Evolutionary conservation across 768 basidiomycete species (phyloP).

Genomic region (Erythrobasidium yunnanense): DNA sequence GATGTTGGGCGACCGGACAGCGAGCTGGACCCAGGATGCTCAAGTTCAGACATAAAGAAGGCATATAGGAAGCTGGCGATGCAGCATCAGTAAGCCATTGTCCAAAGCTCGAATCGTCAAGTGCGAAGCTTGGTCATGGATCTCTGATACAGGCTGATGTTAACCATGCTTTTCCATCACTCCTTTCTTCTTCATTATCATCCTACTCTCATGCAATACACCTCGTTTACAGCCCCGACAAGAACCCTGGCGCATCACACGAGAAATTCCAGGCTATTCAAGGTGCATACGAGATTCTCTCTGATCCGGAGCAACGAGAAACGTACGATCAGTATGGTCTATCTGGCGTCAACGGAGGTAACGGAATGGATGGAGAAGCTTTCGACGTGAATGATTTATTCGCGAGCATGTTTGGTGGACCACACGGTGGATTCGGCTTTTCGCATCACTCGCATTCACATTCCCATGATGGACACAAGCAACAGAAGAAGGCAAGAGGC

Average conservation of each 20-base stretch:
- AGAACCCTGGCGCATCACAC: constrained; percentile 24
- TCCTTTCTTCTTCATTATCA: too few species aligned
- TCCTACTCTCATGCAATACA: background rate
- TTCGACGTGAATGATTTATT: constrained; percentile 62
- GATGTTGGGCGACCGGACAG: constrained; percentile 31
- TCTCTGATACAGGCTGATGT: too few species aligned
- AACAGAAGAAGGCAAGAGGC: constrained; percentile 48
- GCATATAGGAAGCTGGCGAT: constrained; percentile 86
- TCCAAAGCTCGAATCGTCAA: background rate
- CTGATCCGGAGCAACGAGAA: constrained; percentile 56
- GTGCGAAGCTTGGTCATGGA: too few species aligned
- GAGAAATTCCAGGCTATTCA: constrained; percentile 35
- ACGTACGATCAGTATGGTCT: constrained; percentile 67
- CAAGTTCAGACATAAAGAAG: constrained; percentile 72
- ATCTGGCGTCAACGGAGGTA: constrained; percentile 57
- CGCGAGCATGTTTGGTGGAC: constrained; percentile 59
- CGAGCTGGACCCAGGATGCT: constrained; percentile 26
- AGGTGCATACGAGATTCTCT: constrained; percentile 61
- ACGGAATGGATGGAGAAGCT: constrained; percentile 42
- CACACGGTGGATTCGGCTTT: too few species aligned
- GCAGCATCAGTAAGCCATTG: constrained; percentile 61
- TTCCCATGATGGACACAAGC: too few species aligned
- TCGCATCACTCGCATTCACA: too few species aligned
- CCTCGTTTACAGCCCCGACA: constrained; percentile 25
- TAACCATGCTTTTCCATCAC: too few species aligned